These are phyloP conservation scores for Chalciporus chontae DNA, from an alignment of 768 basidiomycete species.

Conservation along the genomic window DNA sequence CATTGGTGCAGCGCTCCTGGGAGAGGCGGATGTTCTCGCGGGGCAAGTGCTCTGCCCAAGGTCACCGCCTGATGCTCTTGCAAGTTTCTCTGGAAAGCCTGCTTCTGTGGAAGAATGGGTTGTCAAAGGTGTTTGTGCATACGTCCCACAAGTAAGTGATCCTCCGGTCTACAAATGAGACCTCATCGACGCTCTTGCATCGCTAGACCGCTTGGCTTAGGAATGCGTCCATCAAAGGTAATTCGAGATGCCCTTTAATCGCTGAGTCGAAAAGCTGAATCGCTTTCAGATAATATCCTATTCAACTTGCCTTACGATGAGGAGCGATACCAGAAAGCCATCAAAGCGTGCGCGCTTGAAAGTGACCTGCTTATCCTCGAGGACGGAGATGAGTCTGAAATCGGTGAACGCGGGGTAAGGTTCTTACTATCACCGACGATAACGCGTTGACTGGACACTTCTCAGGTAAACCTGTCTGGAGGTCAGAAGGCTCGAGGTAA, in stretches of 20 bases:
- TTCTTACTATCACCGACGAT: neutral
- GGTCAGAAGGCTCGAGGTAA: constrained; percentile 67
- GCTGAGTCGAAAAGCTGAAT: constrained; percentile 38
- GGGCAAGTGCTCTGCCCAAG: constrained; percentile 83
- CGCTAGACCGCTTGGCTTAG: constrained; percentile 62
- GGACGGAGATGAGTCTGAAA: constrained; percentile 85
- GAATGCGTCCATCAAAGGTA: constrained; percentile 52
- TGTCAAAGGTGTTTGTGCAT: constrained; percentile 75
- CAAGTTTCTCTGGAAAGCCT: constrained; percentile 45
- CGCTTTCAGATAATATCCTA: constrained; percentile 59
- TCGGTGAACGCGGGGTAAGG: constrained; percentile 77
- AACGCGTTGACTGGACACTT: neutral
- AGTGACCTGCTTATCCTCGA: constrained; percentile 79
- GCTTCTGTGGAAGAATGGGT: constrained; percentile 66
- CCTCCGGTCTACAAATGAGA: constrained; percentile 2
- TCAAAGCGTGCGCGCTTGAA: constrained; percentile 73
- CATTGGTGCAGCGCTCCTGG: constrained; percentile 59
- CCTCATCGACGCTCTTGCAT: neutral
- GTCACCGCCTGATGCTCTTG: constrained; percentile 77
- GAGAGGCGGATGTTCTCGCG: constrained; percentile 51
- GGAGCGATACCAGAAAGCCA: constrained; percentile 70
- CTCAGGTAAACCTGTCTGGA: constrained; percentile 37
- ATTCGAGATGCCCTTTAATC: neutral
- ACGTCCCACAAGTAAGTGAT: constrained; percentile 68
- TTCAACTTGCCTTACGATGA: constrained; percentile 75